Conservation (phyloP, 73 alveolate genomes). For the Stentor roeselii region DNA sequence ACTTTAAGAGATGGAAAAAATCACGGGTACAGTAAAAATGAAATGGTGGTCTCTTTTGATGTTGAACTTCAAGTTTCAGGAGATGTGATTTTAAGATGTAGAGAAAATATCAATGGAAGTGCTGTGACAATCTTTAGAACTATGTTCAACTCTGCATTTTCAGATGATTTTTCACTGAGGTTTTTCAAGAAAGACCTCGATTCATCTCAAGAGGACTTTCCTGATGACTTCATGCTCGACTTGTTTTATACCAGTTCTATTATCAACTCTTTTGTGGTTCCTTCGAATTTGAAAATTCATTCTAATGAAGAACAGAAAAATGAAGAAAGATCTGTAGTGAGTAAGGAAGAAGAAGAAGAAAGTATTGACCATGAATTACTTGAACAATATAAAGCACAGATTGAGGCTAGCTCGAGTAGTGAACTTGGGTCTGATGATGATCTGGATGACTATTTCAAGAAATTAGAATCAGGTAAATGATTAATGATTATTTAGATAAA, state of each 20-base stretch:
- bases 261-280: not conserved
- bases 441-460: slow-evolving; percentile 19
- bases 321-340: not conserved
- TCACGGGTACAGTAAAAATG: not conserved
- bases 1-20: not conserved
- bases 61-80: not conserved
- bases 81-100: slow-evolving; percentile 8
- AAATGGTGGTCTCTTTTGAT: not conserved
- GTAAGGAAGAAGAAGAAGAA: slow-evolving; percentile 19
- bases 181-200: not conserved
- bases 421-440: slow-evolving; percentile 12
- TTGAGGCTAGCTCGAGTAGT: not conserved
- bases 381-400: not conserved
- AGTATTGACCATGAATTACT: not conserved
- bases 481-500: no score
- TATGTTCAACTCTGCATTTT: slow-evolving; percentile 13
- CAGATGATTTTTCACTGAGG: not conserved
- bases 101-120: not conserved
- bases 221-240: slow-evolving; percentile 12
- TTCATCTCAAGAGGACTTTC: not conserved
- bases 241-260: not conserved
- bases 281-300: not conserved
- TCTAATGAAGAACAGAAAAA: not conserved
- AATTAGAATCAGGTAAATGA: not conserved
- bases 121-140: not conserved